Evolutionary conservation across 2,329 filamentous ascomycete genomes (phyloP).

Genomic region (Talaromyces rugulosus): DNA sequence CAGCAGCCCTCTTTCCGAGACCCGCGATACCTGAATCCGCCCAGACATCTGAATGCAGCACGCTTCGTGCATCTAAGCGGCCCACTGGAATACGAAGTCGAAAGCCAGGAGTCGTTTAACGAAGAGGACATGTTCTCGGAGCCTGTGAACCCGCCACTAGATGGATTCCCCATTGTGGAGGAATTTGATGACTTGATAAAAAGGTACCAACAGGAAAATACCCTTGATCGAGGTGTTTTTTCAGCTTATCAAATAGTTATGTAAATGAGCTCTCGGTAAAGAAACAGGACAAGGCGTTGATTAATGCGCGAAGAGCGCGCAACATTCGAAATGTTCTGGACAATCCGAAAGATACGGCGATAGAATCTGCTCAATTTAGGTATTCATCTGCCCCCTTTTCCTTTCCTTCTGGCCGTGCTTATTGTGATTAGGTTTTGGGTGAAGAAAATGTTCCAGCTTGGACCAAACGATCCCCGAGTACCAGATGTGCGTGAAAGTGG

Average conservation of each 20-base stretch:
- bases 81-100: constrained; percentile 37
- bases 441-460: constrained; percentile 51
- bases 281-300: constrained; percentile 50
- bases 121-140: constrained; percentile 42
- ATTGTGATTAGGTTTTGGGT: constrained; percentile 44
- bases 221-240: neutral
- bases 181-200: constrained; percentile 45
- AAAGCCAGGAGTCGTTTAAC: constrained; percentile 42
- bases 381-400: constrained; percentile 18
- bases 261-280: constrained; percentile 48
- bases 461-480: constrained; percentile 32
- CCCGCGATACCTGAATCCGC: neutral
- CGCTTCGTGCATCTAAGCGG: constrained; percentile 25
- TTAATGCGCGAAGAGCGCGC: constrained; percentile 44
- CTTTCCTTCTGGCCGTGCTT: constrained; percentile 3
- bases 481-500: neutral
- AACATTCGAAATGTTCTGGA: constrained; percentile 46
- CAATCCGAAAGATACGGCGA: constrained; percentile 47
- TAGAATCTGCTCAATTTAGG: constrained; percentile 50
- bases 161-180: constrained; percentile 43
- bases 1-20: constrained; percentile 5
- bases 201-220: constrained; percentile 25
- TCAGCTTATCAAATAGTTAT: constrained; percentile 32
- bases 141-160: constrained; percentile 38
- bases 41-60: neutral